Base-by-base conservation (phyloP, 2,329 filamentous ascomycete genomes). In the Didymella pomorum region DNA sequence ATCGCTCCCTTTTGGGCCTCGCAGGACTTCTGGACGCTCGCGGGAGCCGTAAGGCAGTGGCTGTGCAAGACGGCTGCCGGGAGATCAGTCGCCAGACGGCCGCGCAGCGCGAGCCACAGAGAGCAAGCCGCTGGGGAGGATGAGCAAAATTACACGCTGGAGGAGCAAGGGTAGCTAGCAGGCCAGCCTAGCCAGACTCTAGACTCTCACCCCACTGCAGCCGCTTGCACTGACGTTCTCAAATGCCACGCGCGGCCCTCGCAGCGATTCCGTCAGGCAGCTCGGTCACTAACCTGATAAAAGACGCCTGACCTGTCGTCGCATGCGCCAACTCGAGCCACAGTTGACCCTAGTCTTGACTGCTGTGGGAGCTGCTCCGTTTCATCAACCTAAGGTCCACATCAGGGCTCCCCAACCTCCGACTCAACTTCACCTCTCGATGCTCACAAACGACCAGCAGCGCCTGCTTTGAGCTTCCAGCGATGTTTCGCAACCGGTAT, bases 401-500 rank as follows among this genome's bases (percentile, higher is more conserved):
- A 59, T 63, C 62, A 64, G 57, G 58, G 60, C 62, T 62, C 56
- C 67, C 62, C 65, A 64, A 65, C 66, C 64, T 59, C 68, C 66
- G 46, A 65, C 67, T 56, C 62, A 65, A 47, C 59, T 58, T 50
- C 56, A 59, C 49, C 58, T 67, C 70, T 76, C 69, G 68, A 76
- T 77, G 73, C 71, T 62, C 65, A 60, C 61, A 52, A 56, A 59
- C 58, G 55, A 50, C 52, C 65, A 58, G 64, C 44, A 46, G 58
- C 60, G 56, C 63, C 67, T 68, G 64, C 69, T 62, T 66, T 64
- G 67, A 75, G 65, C 69, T 66, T 60, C 65, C 56, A 65, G 73
- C 72, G 67, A 81, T 81, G 79, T 81, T 81, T 76, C 78, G 79
- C 66, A 80, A 81, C 68, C 74, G 79, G 79, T 81, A 73, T 57